Evolutionary conservation across 2,329 filamentous ascomycete species (phyloP), one percentile per base, ranked within the genome.

Genomic region (Clonostachys solani): DNA sequence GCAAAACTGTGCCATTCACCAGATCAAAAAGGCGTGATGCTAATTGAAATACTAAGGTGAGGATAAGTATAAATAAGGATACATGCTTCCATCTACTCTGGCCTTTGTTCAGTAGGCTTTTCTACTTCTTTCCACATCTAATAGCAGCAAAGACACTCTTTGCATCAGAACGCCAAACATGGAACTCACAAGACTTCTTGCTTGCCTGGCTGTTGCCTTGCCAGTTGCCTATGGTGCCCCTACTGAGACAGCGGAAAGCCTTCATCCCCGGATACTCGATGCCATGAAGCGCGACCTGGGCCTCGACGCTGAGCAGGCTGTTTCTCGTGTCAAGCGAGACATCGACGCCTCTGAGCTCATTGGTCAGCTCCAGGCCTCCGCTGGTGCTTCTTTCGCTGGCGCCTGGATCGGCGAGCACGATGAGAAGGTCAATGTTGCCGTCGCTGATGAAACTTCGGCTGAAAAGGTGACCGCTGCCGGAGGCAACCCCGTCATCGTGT

Each of bases 261-360:
- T 69, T n/a, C 66, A 69, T 57, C 66, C 66, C 46, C 53, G 65
- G 56, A 64, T 69, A 51, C 57, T 69, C 45, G 64, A 61, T 50
- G 66, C 66, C 54, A 69, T 69, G 66, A 69, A 69, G 64, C 66
- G 66, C 53, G 66, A 69, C 58, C 54, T 69, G 46, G 66, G 66
- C 12, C 61, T 69, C 18, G 60, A 68, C 47, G 59, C 65, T 43
- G 59, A 60, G 52, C 59, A 66, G 54, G 66, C 66, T 29, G 61
- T 58, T 49, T 60, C 60, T 51, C 65, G 64, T 56, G 66, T 69
- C 47, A 59, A 62, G 50, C 60, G 63, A 13, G 66, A 69, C 52
- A 52, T 64, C 52, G 50, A 53, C 50, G 63, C 65, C 52, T 52
- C 55, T 50, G 59, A 61, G 16, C 52, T 69, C 56, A 68, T 69